phyloP scores from a whole-genome alignment of 306 rosid species.

The Glycine latifolia region DNA sequence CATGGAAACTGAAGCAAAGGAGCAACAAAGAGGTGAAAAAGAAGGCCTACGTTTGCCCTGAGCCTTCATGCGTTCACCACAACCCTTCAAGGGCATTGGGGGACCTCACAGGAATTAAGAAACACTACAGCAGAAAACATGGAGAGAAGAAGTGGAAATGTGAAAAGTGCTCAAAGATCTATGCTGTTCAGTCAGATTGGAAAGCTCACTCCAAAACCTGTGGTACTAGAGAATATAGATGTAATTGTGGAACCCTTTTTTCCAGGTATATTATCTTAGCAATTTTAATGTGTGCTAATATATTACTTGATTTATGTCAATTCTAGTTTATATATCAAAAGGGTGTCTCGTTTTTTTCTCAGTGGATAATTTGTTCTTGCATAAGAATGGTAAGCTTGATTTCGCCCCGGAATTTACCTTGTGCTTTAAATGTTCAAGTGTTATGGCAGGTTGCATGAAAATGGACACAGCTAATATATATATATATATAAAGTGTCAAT shows the following conservation, averaged over 20 bases:
- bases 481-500: conserved; percentile 45
- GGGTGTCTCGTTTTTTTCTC: background rate
- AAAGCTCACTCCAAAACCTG: conserved; percentile 97
- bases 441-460: conserved; percentile 57
- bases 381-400: conserved; percentile 46
- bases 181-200: conserved; percentile 99
- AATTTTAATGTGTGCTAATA: background rate
- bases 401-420: conserved; percentile 34
- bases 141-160: conserved; percentile 99
- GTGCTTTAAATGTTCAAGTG: conserved; percentile 41
- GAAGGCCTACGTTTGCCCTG: conserved; percentile 96
- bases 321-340: conserved; percentile 7
- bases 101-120: conserved; percentile 95
- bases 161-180: conserved; percentile 90
- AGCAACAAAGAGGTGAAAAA: conserved; percentile 78
- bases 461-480: conserved; percentile 55
- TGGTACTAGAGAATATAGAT: conserved; percentile 96
- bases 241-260: conserved; percentile 98
- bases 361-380: conserved; percentile 32
- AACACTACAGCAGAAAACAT: conserved; percentile 91
- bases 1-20: conserved; percentile 96
- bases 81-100: conserved; percentile 97
- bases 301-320: background rate
- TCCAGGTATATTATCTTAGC: conserved; percentile 67
- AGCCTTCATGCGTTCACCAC: conserved; percentile 92